A percentile compares a stretch with the other conserved stretches of the same genome.
Evolutionary conservation across 208 protist species (phyloP).

Genomic region (Leishmania mexicana): DNA sequence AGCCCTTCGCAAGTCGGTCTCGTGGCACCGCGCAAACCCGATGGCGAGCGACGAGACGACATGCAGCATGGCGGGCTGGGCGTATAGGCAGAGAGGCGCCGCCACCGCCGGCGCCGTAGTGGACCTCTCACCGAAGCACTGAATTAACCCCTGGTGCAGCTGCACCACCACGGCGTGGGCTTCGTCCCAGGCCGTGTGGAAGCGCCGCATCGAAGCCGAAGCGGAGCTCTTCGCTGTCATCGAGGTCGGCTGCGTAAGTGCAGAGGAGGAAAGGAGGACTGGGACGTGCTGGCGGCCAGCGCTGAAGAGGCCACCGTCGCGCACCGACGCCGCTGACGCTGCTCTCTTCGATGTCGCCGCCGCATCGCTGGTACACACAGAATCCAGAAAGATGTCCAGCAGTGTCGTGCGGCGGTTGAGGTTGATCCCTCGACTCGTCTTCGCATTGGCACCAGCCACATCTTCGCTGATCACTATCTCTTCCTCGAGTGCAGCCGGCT

Average conservation of each 20-base stretch:
- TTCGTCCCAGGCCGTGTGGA: constrained; percentile 6
- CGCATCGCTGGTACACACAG: background rate
- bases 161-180: constrained; percentile 11
- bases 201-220: background rate
- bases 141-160: constrained; percentile 10
- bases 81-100: constrained; percentile 26
- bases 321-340: background rate
- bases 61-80: constrained; percentile 39
- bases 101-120: background rate
- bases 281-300: background rate
- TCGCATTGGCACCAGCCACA: background rate
- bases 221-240: background rate
- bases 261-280: background rate
- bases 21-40: constrained; percentile 32
- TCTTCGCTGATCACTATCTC: background rate
- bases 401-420: background rate
- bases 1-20: constrained; percentile 20
- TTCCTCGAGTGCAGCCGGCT: background rate
- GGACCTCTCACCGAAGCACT: background rate
- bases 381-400: constrained; percentile 1
- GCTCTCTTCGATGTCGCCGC: background rate
- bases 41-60: constrained; percentile 23
- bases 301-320: background rate
- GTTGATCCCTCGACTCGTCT: background rate
- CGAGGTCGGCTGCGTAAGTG: background rate